Conservation (phyloP, 2,329 filamentous ascomycete species). For the Colletotrichum somersetense region DNA sequence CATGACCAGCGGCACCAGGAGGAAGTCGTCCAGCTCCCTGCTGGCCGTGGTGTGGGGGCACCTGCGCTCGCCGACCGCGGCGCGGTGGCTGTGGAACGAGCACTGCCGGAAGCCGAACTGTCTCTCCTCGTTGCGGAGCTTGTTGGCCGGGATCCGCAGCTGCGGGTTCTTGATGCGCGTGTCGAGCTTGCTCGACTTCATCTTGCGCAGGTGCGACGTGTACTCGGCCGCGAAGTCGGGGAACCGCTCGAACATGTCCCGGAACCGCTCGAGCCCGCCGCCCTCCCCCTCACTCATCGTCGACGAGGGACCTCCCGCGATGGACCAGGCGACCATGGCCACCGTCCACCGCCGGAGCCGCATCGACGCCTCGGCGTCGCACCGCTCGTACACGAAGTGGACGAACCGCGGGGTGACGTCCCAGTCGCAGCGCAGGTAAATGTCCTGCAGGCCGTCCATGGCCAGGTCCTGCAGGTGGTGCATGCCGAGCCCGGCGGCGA, state of each 20-base stretch:
- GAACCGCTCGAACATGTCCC: constrained; percentile 57
- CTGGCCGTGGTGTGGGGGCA: constrained; percentile 59
- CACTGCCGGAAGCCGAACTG: constrained; percentile 72
- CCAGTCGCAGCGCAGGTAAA: constrained; percentile 71
- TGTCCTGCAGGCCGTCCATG: constrained; percentile 70
- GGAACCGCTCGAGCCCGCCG: constrained; percentile 51
- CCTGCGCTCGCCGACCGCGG: constrained; percentile 64
- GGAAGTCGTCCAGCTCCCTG: constrained; percentile 42
- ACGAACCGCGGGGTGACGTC: constrained; percentile 66
- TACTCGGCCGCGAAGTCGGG: constrained; percentile 65
- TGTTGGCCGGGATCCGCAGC: constrained; percentile 68
- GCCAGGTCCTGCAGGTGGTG: constrained; percentile 66
- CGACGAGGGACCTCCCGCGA: constrained; percentile 52
- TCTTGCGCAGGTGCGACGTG: constrained; percentile 64
- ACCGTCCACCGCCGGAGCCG: constrained; percentile 71
- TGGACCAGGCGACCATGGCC: constrained; percentile 70
- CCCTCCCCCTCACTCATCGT: constrained; percentile 37
- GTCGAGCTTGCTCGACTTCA: constrained; percentile 63
- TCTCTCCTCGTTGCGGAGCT: constrained; percentile 67
- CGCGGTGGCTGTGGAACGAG: constrained; percentile 71
- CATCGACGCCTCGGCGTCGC: constrained; percentile 61
- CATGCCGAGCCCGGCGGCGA: constrained; percentile 65
- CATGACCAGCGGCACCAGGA: constrained; percentile 42
- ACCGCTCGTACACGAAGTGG: constrained; percentile 66
- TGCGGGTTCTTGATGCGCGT: constrained; percentile 71